Evolutionary conservation across 768 basidiomycete species (phyloP), one percentile per base, ranked within the genome.

Genomic region (Tricholoma sp.): DNA sequence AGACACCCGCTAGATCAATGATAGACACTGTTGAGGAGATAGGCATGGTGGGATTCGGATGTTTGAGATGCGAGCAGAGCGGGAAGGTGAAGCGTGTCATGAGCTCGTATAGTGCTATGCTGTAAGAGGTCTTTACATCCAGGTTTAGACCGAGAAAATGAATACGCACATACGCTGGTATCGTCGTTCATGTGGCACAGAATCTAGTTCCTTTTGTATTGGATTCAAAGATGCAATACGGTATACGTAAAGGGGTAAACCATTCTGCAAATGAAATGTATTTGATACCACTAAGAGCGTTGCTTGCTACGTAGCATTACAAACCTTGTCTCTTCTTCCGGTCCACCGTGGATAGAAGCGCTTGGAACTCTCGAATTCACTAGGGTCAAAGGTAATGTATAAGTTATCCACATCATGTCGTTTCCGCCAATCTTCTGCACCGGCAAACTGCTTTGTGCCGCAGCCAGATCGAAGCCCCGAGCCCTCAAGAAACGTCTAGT

Each of bases 401-500:
- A 92, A 72, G n/a, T 75, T 74, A 31, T 81, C 77, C 2, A 93
- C 82, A 32, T 81, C 68, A 63, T 86, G 74, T 63, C 80, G 71
- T 62, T 74, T 75, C 58, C 89, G 73, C 92, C 92, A 94, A 4
- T 75, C 73, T 63, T 87, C 83, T 0, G 86, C 73, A 13, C 80
- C 78, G 2, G 82, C 68, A 64, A 92, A 92, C 65, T 93, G 89
- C 57, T 80, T 68, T 82, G 75, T 0, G 91, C 90, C 57, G 81
- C 80, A 17, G 69, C 61, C 12, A 78, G 72, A 57, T 89, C 80
- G 66, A 84, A 93, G 55, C 76, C 76, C 57, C 92, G 77, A 5
- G 92, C 92, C n/a, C 90, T 81, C 2, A 94, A 80, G 66, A 92
- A 94, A 10, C 92, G 88, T 24, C 91, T 93, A 67, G n/a, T 31